Evolutionary conservation across 192 early-diverging fungal genomes (phyloP).

Genomic region (Coemansia sp.): DNA sequence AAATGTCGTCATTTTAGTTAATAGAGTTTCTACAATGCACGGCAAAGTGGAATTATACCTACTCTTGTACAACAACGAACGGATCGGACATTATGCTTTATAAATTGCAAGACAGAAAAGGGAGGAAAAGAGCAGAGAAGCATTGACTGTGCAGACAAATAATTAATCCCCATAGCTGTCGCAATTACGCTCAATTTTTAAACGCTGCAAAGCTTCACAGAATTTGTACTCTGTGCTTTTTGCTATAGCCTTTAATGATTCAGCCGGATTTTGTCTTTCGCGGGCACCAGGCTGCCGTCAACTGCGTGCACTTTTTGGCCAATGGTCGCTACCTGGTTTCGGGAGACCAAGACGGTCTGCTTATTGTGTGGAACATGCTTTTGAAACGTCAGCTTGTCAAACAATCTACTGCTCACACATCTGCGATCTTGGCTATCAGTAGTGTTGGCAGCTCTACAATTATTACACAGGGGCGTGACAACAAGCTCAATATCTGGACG

Average conservation of each 20-base stretch:
- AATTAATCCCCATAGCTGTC: too few species aligned
- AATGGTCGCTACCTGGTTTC: slow-evolving; percentile 40
- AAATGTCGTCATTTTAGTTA: background rate
- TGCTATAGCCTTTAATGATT: background rate
- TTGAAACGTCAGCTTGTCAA: slow-evolving; percentile 34
- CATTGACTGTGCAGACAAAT: too few species aligned
- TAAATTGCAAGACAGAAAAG: background rate
- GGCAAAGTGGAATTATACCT: slow-evolving; percentile 1
- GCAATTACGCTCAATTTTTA: too few species aligned
- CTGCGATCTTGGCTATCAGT: slow-evolving; percentile 23
- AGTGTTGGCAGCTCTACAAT: slow-evolving; percentile 20
- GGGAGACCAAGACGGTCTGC: slow-evolving; percentile 43
- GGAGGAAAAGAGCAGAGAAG: background rate
- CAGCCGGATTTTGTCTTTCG: slow-evolving; percentile 51
- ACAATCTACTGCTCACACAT: slow-evolving; percentile 19
- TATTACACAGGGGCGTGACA: slow-evolving; percentile 50
- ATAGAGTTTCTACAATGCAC: background rate
- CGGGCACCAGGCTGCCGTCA: slow-evolving; percentile 46
- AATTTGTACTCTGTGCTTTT: too few species aligned
- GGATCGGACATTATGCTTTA: slow-evolving; percentile 37
- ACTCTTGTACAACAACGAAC: slow-evolving; percentile 51
- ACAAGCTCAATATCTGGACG: slow-evolving; percentile 38
- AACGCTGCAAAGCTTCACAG: too few species aligned
- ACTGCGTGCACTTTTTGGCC: slow-evolving; percentile 45
- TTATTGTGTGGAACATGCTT: slow-evolving; percentile 52